Conservation (phyloP, 2,329 filamentous ascomycete genomes). For the Coniella lustricola region DNA sequence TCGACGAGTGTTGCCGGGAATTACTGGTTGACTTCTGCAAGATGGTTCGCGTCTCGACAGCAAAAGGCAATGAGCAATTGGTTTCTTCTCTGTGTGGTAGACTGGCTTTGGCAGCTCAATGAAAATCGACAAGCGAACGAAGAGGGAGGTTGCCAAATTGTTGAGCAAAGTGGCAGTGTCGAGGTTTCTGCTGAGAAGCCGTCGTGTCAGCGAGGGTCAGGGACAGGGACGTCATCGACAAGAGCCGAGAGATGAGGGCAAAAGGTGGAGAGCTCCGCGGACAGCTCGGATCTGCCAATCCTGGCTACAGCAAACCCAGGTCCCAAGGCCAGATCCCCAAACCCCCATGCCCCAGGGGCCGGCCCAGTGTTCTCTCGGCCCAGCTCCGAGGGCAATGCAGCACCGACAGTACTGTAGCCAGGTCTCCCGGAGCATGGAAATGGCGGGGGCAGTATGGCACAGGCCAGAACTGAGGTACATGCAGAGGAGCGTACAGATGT, state of each 20-base stretch:
- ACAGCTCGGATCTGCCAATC: not conserved
- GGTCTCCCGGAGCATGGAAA: not conserved
- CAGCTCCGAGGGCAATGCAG: not conserved
- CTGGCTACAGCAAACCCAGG: not conserved
- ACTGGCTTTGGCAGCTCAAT: not conserved
- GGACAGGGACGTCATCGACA: conserved; percentile 3
- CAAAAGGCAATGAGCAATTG: too few species aligned
- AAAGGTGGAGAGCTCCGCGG: not conserved
- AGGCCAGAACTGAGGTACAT: not conserved
- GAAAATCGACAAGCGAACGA: not conserved
- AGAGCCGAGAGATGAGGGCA: conserved; percentile 1
- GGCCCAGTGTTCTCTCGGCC: not conserved
- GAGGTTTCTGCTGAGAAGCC: not conserved
- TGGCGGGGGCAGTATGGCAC: not conserved
- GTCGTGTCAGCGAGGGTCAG: not conserved
- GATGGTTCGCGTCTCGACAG: too few species aligned
- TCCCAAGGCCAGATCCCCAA: not conserved
- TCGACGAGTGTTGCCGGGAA: too few species aligned
- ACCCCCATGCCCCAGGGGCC: too few species aligned
- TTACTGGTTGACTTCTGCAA: too few species aligned
- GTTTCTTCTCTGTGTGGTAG: too few species aligned
- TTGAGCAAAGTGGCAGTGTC: not conserved
- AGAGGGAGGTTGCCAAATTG: not conserved
- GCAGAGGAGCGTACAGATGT: too few species aligned
- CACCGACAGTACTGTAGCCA: not conserved